These are phyloP conservation scores for Kurtzmaniella quercitrusa DNA, from an alignment of 1,139 yeast species.

Conservation along the genomic window DNA sequence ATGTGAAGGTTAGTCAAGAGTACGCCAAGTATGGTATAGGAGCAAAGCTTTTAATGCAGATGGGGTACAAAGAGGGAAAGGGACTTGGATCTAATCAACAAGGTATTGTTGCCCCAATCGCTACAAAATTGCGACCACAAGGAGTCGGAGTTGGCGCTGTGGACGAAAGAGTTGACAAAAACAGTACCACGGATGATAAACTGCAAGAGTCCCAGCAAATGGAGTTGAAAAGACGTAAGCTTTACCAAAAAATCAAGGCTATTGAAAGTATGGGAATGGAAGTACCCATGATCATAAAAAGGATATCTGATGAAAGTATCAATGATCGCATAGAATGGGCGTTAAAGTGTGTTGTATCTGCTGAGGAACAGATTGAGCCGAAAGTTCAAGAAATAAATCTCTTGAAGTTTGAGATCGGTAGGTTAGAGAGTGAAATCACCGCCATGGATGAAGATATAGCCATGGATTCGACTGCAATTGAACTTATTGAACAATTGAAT, in stretches of 20 bases:
- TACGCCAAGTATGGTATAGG: slow-evolving; percentile 72
- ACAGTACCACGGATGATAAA: not conserved
- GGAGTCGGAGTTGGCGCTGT: slow-evolving; percentile 74
- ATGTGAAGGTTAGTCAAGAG: not conserved
- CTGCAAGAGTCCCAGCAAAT: not conserved
- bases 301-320: slow-evolving; percentile 17
- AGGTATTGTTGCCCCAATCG: slow-evolving; percentile 79
- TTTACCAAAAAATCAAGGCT: slow-evolving; percentile 22
- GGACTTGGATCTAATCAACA: slow-evolving; percentile 72
- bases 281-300: slow-evolving; percentile 26
- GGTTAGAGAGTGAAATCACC: not conserved
- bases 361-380: not conserved
- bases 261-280: slow-evolving; percentile 23
- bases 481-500: not conserved
- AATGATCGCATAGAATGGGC: slow-evolving; percentile 7
- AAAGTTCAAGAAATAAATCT: not conserved
- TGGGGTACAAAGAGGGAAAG: slow-evolving; percentile 84
- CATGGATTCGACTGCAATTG: not conserved
- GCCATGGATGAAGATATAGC: not conserved
- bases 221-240: slow-evolving; percentile 10
- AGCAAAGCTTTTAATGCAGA: slow-evolving; percentile 68
- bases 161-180: slow-evolving; percentile 27
- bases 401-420: slow-evolving; percentile 10
- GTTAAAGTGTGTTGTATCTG: not conserved
- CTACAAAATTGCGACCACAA: slow-evolving; percentile 60